These are phyloP conservation scores for Aspergillus sclerotialis DNA, from an alignment of 2,329 filamentous ascomycete genomes.

Conservation along the genomic window DNA sequence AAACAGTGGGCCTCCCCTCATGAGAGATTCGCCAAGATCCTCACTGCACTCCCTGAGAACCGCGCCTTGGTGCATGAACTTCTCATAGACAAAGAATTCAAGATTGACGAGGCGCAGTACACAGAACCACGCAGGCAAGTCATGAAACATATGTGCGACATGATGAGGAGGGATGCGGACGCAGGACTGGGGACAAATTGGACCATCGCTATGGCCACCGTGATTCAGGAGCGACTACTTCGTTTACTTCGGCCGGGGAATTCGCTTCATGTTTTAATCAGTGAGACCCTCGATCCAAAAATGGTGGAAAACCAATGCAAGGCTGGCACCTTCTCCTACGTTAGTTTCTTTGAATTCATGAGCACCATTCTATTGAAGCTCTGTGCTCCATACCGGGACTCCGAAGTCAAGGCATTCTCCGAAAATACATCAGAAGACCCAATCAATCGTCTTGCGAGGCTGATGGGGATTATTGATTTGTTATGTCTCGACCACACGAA, in stretches of 20 bases:
- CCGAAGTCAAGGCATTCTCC: conserved; percentile 49
- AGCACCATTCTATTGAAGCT: conserved; percentile 56
- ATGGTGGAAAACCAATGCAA: conserved; percentile 52
- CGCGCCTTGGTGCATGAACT: conserved; percentile 58
- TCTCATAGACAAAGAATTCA: conserved; percentile 57
- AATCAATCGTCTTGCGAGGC: conserved; percentile 55
- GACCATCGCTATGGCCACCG: conserved; percentile 61
- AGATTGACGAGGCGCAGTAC: conserved; percentile 46
- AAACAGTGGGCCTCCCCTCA: conserved; percentile 28
- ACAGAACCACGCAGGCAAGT: conserved; percentile 48
- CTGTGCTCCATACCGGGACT: conserved; percentile 58
- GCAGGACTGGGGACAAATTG: conserved; percentile 50
- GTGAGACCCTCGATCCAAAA: conserved; percentile 54
- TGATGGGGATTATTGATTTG: conserved; percentile 58
- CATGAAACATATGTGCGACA: conserved; percentile 53
- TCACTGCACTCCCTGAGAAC: conserved; percentile 56
- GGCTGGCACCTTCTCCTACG: conserved; percentile 56
- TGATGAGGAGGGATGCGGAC: conserved; percentile 53
- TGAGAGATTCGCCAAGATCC: conserved; percentile 44
- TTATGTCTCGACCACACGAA: conserved; percentile 60
- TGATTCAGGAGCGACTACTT: conserved; percentile 55
- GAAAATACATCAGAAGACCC: conserved; percentile 48
- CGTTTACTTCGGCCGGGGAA: conserved; percentile 54
- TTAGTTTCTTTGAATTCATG: conserved; percentile 59
- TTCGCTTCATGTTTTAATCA: conserved; percentile 54